A percentile compares a stretch with the other conserved stretches of the same genome.
These are phyloP conservation scores for Sugiyamaella novakii DNA, from an alignment of 1,139 yeast species.

Conservation along the genomic window DNA sequence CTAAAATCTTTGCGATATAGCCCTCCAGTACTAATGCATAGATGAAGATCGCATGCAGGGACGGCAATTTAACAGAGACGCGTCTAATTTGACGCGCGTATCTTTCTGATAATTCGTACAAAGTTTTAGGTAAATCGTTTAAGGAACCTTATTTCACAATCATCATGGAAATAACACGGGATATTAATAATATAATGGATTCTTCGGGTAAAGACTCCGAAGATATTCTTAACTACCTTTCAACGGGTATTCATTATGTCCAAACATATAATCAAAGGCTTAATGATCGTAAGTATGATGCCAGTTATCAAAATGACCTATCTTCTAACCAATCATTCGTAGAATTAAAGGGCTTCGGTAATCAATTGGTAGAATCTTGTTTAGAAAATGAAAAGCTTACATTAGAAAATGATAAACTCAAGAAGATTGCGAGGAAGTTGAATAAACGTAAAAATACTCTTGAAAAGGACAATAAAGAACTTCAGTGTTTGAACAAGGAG, in stretches of 20 bases:
- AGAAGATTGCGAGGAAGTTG: not conserved
- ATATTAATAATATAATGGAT: not conserved
- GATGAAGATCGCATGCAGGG: too few relatives aligned
- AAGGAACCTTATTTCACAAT: too few relatives aligned
- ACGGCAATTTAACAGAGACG: too few relatives aligned
- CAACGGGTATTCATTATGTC: not conserved
- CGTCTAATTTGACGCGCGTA: too few relatives aligned
- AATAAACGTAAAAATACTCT: not conserved
- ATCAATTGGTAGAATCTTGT: not conserved
- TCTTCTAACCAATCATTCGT: not conserved
- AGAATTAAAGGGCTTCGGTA: not conserved
- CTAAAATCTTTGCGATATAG: too few relatives aligned
- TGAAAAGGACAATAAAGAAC: slow-evolving; percentile 4
- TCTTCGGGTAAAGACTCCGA: slow-evolving; percentile 9
- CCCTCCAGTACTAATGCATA: too few relatives aligned
- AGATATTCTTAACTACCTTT: slow-evolving; percentile 2
- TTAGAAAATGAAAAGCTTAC: not conserved
- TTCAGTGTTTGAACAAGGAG: not conserved
- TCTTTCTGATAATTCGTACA: too few relatives aligned
- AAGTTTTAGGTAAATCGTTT: too few relatives aligned
- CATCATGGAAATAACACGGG: slow-evolving; percentile 4
- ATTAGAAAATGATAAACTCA: not conserved
- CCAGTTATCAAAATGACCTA: too few relatives aligned
- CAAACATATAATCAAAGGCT: slow-evolving; percentile 7
- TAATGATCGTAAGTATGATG: slow-evolving; percentile 5